These are phyloP conservation scores for Paecilomyces fulvus DNA, from an alignment of 2,329 filamentous ascomycete genomes.

Conservation along the genomic window DNA sequence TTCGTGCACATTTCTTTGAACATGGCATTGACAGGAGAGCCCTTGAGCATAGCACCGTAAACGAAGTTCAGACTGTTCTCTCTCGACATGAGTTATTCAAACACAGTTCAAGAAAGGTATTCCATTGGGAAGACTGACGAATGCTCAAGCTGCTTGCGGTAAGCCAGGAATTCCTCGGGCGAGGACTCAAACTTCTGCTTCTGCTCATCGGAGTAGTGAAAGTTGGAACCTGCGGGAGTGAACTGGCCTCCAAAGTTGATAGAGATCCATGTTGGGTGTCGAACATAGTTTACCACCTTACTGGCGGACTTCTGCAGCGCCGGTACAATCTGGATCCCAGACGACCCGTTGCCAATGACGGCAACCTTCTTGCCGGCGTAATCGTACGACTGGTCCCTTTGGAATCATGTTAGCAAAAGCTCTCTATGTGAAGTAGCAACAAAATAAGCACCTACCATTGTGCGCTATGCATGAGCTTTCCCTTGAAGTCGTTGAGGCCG, in stretches of 20 bases:
- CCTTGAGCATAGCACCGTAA: conserved; percentile 9
- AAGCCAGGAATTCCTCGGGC: conserved; percentile 9
- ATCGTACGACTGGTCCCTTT: conserved; percentile 15
- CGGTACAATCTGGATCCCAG: conserved; percentile 19
- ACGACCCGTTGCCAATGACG: conserved; percentile 26
- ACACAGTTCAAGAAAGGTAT: background rate
- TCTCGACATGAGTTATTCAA: background rate
- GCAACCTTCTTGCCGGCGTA: conserved; percentile 19
- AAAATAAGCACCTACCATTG: conserved; percentile 17
- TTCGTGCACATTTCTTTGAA: background rate
- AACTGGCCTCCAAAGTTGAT: conserved; percentile 12
- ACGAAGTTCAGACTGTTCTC: conserved; percentile 4
- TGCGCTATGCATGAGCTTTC: conserved; percentile 28
- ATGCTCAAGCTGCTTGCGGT: conserved; percentile 15
- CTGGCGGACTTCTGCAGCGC: conserved; percentile 10
- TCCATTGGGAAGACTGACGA: conserved; percentile 8
- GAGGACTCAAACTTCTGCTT: conserved; percentile 12
- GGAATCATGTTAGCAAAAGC: background rate
- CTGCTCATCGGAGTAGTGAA: conserved; percentile 16
- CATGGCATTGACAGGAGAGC: conserved; percentile 1
- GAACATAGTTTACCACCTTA: conserved; percentile 20
- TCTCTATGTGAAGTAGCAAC: background rate
- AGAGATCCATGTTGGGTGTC: conserved; percentile 20
- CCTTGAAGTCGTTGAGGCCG: conserved; percentile 23
- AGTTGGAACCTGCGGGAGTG: conserved; percentile 16